phyloP scores from a whole-genome alignment of 129 eudicot species.

The Escallonia herrerae region DNA sequence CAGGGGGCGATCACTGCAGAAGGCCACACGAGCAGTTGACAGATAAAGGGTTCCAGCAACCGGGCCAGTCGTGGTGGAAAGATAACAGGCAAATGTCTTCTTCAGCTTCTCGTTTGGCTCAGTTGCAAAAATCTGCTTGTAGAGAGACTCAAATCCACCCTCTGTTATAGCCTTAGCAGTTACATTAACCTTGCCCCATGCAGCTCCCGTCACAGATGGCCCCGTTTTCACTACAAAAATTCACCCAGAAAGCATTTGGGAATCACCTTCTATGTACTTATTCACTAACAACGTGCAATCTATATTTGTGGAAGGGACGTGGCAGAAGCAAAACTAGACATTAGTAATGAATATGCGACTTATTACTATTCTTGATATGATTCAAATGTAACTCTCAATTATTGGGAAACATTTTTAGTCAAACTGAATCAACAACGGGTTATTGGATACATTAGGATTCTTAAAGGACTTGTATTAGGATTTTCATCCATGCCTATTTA shows the following conservation, averaged over 20 bases:
- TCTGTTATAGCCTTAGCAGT: conserved; percentile 60
- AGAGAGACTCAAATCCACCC: conserved; percentile 71
- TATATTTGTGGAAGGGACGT: too few relatives aligned
- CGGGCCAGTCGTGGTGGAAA: conserved; percentile 75
- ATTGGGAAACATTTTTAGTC: too few relatives aligned
- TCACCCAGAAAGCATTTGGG: background rate
- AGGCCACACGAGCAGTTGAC: conserved; percentile 59
- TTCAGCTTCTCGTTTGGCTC: conserved; percentile 62
- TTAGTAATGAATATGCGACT: too few relatives aligned
- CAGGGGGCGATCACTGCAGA: conserved; percentile 84
- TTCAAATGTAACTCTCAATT: too few relatives aligned
- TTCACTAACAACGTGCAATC: too few relatives aligned
- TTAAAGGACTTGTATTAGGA: too few relatives aligned
- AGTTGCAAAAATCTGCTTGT: conserved; percentile 57
- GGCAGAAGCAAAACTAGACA: too few relatives aligned
- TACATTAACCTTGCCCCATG: conserved; percentile 82
- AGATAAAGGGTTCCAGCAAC: conserved; percentile 84
- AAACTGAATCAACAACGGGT: too few relatives aligned
- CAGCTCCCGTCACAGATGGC: conserved; percentile 63
- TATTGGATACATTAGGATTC: too few relatives aligned
- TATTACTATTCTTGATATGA: too few relatives aligned
- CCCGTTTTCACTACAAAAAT: conserved; percentile 66
- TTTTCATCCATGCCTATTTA: too few relatives aligned
- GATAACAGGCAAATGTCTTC: conserved; percentile 70
- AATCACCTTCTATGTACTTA: too few relatives aligned